Percentiles rank a stretch among this genome's conserved stretches.
Evolutionary conservation across 2,329 filamentous ascomycete genomes (phyloP).

Genomic region (Nemania abortiva): DNA sequence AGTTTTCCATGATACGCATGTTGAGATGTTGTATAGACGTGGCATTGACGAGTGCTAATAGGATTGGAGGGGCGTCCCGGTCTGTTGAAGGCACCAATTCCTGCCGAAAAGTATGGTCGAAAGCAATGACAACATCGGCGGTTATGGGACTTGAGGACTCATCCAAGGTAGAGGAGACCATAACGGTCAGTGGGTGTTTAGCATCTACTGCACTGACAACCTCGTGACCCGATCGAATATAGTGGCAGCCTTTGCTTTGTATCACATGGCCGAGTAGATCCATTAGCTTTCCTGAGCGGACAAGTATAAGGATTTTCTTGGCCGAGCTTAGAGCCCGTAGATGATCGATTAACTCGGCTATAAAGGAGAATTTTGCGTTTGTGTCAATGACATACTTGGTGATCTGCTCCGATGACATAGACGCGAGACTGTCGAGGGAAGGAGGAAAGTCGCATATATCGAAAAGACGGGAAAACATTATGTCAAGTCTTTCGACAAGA

Average conservation of each 20-base stretch:
- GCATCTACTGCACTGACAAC: slow-evolving; percentile 35
- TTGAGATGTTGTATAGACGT: slow-evolving; percentile 69
- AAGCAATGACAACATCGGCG: slow-evolving; percentile 66
- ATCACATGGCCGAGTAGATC: slow-evolving; percentile 66
- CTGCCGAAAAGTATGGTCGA: slow-evolving; percentile 63
- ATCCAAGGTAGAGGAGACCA: slow-evolving; percentile 58
- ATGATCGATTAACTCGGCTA: slow-evolving; percentile 65
- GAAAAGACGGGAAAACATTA: slow-evolving; percentile 63
- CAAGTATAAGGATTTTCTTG: slow-evolving; percentile 66
- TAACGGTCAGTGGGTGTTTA: slow-evolving; percentile 52
- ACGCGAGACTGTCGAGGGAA: slow-evolving; percentile 60
- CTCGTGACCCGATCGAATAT: slow-evolving; percentile 47
- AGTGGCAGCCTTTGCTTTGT: slow-evolving; percentile 53
- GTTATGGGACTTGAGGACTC: slow-evolving; percentile 54
- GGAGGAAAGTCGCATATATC: slow-evolving; percentile 70
- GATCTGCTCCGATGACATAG: slow-evolving; percentile 57
- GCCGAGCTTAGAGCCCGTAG: slow-evolving; percentile 56
- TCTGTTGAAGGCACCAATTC: slow-evolving; percentile 48
- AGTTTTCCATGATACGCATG: slow-evolving; percentile 56
- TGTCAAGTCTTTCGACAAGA: slow-evolving; percentile 62
- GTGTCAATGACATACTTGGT: slow-evolving; percentile 67
- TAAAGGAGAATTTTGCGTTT: slow-evolving; percentile 71
- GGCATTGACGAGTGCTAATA: slow-evolving; percentile 62
- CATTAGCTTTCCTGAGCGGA: slow-evolving; percentile 62
- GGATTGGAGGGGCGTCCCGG: slow-evolving; percentile 54